Conservation (phyloP, 2,329 filamentous ascomycete species). For the Bipolaris gigantea region DNA sequence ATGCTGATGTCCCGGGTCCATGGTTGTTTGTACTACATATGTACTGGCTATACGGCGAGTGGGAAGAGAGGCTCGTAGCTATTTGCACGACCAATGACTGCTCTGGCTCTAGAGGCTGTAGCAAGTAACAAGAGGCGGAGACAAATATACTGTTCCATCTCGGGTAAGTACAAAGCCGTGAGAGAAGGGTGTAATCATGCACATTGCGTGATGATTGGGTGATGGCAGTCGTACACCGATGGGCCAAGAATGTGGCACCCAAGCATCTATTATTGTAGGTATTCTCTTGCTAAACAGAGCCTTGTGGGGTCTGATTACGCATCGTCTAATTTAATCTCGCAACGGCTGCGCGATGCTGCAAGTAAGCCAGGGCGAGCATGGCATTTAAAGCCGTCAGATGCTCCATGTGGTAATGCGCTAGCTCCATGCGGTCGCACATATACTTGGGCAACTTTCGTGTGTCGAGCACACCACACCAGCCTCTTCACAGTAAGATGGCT, state of each 20-base stretch:
- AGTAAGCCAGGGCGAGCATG: not conserved
- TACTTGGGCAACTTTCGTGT: not conserved
- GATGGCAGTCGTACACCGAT: not conserved
- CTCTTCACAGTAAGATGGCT: not conserved
- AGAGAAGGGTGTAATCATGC: too few species aligned
- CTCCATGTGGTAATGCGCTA: not conserved
- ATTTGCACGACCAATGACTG: too few species aligned
- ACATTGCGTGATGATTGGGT: not conserved
- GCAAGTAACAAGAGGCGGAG: too few species aligned
- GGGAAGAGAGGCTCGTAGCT: too few species aligned
- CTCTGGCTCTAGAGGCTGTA: too few species aligned
- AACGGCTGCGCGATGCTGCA: not conserved
- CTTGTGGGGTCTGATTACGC: not conserved
- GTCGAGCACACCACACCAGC: not conserved
- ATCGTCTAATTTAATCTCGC: not conserved
- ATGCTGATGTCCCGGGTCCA: too few species aligned
- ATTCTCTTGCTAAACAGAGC: not conserved
- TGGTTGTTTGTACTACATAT: too few species aligned
- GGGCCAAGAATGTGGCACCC: not conserved
- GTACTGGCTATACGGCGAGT: too few species aligned
- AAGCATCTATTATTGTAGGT: not conserved
- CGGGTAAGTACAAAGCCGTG: too few species aligned
- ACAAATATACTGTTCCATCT: too few species aligned
- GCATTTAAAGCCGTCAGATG: not conserved
- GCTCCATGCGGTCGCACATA: not conserved